Percentiles rank a stretch among this genome's conserved stretches.
Conservation (phyloP, 2,329 filamentous ascomycete genomes). For the Cladosporium austrohemisphaericum region DNA sequence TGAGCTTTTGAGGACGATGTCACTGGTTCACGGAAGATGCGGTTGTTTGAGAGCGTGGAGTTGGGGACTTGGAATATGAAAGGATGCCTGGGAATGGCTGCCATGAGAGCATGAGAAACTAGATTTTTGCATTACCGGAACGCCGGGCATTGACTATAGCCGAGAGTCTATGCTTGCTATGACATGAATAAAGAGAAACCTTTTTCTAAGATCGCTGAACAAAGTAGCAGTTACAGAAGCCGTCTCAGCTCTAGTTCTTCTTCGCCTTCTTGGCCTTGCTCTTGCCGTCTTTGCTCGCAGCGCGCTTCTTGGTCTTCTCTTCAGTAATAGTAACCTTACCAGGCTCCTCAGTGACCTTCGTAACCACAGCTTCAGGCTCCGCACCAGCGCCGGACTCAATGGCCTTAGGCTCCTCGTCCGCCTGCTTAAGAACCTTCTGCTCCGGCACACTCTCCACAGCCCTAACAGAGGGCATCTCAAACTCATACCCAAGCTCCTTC, state of each 20-base stretch:
- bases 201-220: conserved; percentile 8
- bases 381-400: conserved; percentile 27
- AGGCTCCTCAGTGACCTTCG: conserved; percentile 18
- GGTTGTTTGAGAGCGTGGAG: too few species aligned
- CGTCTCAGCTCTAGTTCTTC: conserved; percentile 9
- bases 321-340: conserved; percentile 25
- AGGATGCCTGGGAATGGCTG: too few species aligned
- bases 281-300: conserved; percentile 34
- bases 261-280: conserved; percentile 26
- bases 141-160: not conserved
- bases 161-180: conserved; percentile 12
- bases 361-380: conserved; percentile 4
- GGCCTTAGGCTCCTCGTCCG: conserved; percentile 33
- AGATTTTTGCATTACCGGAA: conserved; percentile 7
- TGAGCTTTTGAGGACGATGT: too few species aligned
- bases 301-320: conserved; percentile 34
- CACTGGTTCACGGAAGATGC: too few species aligned
- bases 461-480: conserved; percentile 70
- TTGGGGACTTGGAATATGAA: too few species aligned
- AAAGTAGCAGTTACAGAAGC: conserved; percentile 10
- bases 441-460: conserved; percentile 49
- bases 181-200: conserved; percentile 9
- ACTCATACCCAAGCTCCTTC: conserved; percentile 78
- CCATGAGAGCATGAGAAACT: not conserved
- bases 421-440: conserved; percentile 40